Conservation (phyloP, 176 grass and related monocot species). For the Cocos nucifera region DNA sequence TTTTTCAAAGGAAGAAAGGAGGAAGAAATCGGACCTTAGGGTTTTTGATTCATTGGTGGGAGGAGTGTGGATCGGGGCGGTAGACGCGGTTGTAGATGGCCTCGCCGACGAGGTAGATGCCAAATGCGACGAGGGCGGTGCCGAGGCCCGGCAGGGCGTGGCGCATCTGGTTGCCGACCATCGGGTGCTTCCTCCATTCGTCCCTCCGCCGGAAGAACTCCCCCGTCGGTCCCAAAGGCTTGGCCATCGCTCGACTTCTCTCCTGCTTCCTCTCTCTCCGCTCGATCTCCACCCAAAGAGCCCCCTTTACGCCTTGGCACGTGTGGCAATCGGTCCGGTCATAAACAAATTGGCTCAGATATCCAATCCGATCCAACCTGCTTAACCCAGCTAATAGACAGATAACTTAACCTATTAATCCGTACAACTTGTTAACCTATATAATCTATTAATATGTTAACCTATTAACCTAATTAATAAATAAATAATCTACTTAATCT, state of each 20-base stretch:
- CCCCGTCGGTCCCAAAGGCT: slow-evolving; percentile 58
- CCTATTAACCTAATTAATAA: no score
- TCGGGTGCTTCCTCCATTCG: slow-evolving; percentile 84
- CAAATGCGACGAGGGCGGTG: slow-evolving; percentile 91
- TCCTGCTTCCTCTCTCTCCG: neutral
- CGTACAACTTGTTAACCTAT: no score
- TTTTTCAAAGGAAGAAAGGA: neutral
- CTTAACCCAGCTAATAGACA: no score
- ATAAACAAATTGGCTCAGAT: no score
- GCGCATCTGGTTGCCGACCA: slow-evolving; percentile 73
- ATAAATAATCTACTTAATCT: no score
- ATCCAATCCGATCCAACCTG: no score
- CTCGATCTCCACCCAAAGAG: neutral
- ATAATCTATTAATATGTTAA: no score
- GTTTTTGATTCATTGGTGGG: slow-evolving; percentile 24
- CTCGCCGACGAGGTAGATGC: slow-evolving; percentile 90
- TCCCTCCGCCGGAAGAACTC: slow-evolving; percentile 93
- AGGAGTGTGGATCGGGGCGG: slow-evolving; percentile 31
- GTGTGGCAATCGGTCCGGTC: no score
- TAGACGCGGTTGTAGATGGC: slow-evolving; percentile 66
- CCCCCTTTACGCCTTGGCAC: no score
- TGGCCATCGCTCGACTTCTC: slow-evolving; percentile 23
- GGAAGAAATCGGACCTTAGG: neutral
- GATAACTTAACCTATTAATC: no score
- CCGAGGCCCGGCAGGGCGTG: slow-evolving; percentile 71